Base-by-base conservation (phyloP, 139 green algal species). In the Picochlorum sp. region DNA sequence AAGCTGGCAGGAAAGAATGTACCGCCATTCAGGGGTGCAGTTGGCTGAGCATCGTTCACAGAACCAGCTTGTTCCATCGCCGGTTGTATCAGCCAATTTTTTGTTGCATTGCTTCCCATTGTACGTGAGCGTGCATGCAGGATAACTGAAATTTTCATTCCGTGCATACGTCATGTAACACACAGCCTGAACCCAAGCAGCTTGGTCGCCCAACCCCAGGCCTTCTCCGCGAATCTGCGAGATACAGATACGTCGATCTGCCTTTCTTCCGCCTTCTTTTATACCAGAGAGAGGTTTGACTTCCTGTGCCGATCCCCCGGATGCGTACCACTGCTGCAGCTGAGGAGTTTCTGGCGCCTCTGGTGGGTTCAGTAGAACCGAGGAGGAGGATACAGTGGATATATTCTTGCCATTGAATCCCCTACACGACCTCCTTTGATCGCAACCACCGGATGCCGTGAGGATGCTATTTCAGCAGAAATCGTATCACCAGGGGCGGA, bases 391-490 rank as follows among this genome's bases (percentile, higher is more conserved):
- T 24, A 90, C 45, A 4, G 88, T 91, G 6, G 82, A 82, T 34
- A 99, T 72, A 28, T 73, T 95, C 63, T 87, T 90, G 62, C 94
- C 94, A 62, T 94, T 93, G 80, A 90, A 99, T 61, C 92, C 0
- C 94, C 93, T 8, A 98, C 79, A 3, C 88, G 72, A 0, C 73
- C 83, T 8, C 50, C 75, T 80, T 97, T 97, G 26, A 89, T 38
- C 0, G 86, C 89, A 24, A 98, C 38, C 7, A 98, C 69, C 3
- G 92, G 92, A 18, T 81, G 76, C 13, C 26, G 9, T 52, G 71
- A 38, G 2, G 37, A 15, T 64, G 66, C 21, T 45, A 74, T 6
- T 6, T 18, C 38, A 37, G 45, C 30, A 34, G 24, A 20, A 18
- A 71, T 64, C 45, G 74, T 8, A 34, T 83, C 67, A 2, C 92